Conservation (phyloP, 2,329 filamentous ascomycete species). For the Nemania sp. region DNA sequence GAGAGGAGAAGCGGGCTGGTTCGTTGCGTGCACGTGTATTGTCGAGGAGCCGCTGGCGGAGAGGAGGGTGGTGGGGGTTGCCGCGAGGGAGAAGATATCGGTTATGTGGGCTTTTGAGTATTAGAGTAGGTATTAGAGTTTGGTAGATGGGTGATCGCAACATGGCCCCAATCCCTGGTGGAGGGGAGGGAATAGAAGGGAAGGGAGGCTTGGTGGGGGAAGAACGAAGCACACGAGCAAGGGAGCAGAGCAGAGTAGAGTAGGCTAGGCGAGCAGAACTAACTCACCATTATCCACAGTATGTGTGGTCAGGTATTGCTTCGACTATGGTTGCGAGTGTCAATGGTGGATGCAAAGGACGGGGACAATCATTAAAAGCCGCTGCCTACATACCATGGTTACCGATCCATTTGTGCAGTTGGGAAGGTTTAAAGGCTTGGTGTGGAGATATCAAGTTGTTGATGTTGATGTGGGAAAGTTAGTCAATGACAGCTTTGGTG, state of each 20-base stretch:
- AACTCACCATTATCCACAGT: conserved; percentile 84
- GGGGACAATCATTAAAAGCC: background rate
- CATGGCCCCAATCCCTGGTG: background rate
- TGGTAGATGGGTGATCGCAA: background rate
- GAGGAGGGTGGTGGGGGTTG: conserved; percentile 78
- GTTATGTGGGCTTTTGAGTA: conserved; percentile 76
- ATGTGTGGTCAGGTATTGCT: conserved; percentile 96
- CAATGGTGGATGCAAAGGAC: conserved; percentile 11
- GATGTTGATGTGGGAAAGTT: conserved; percentile 42
- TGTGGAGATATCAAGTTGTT: conserved; percentile 40
- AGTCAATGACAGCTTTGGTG: conserved; percentile 44
- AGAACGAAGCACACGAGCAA: conserved; percentile 9
- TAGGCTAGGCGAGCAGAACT: conserved; percentile 38
- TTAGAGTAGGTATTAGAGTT: conserved; percentile 44
- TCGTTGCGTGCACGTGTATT: conserved; percentile 83
- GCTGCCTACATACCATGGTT: conserved; percentile 59
- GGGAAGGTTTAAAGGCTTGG: conserved; percentile 34
- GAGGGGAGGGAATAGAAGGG: background rate
- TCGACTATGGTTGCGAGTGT: conserved; percentile 76
- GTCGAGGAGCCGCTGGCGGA: conserved; percentile 87
- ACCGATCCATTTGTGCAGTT: conserved; percentile 52
- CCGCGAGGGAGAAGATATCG: conserved; percentile 86
- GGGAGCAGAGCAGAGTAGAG: background rate
- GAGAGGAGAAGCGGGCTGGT: conserved; percentile 77
- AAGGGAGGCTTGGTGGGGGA: conserved; percentile 1